Evolutionary conservation across 2,329 filamentous ascomycete genomes (phyloP), one percentile per base, ranked within the genome.

Genomic region (Stachybotrys echinatus): DNA sequence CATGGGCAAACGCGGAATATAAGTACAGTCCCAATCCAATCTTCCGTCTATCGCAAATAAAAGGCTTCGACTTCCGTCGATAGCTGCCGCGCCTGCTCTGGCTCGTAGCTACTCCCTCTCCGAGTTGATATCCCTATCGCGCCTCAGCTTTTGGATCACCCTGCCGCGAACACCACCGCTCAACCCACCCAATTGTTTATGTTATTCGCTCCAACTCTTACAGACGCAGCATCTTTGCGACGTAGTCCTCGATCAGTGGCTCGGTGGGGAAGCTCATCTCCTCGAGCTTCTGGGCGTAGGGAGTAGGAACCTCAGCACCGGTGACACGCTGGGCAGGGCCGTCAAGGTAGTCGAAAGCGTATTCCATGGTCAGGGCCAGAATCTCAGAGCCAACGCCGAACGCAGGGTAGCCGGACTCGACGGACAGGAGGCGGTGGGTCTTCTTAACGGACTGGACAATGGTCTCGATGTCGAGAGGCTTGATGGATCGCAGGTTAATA

Each of bases 401-500:
- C 64, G 89, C 89, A 55, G 94, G 94, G 83, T 92, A 99, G 57
- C 92, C 94, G 50, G 91, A 96, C 75, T 97, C 92, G 60, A 99
- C 90, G 40, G 84, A 85, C 70, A 99, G 81, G 55, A 99, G 83
- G 65, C 87, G 88, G 69, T 89, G 87, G 18, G 94, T 99, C 87
- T 99, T 99, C 88, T 99, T 97, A 69, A 99, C 86, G 12, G 92
- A 96, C 72, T 95, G 91, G 72, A 97, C 80, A 64, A 99, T 97
- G 58, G 90, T 81, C 73, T 97, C 92, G 52, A 99, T 81, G 65
- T 99, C 94, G 58, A 99, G 82, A 42, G 94, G 94, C 81, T 97
- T 99, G 75, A 99, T 77, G 60, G 92, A 96, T 64, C 94, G 91
- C 66, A 99, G 85, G 80, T 99, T 99, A 81, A 99, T 88, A 57